These are phyloP conservation scores for Phytophthora brassicae DNA, from an alignment of 352 stramenopile genomes.

Conservation along the genomic window DNA sequence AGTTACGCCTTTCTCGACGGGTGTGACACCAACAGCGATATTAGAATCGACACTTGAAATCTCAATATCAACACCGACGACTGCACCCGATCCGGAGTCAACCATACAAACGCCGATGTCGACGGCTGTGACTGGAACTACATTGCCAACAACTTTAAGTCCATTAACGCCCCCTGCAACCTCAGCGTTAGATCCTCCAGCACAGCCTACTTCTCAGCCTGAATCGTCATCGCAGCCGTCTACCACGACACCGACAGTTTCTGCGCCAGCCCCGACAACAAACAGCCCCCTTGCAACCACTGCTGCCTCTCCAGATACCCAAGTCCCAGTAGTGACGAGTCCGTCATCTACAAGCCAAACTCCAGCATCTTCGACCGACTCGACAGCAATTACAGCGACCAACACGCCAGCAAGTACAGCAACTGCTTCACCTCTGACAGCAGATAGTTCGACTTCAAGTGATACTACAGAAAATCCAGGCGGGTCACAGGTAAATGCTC, in stretches of 20 bases:
- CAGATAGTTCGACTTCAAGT: background rate
- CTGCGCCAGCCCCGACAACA: background rate
- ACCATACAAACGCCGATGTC: background rate
- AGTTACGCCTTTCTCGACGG: conserved; percentile 1
- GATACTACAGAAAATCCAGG: background rate
- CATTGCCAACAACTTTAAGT: conserved; percentile 3
- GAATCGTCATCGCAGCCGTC: background rate
- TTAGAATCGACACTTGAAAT: background rate
- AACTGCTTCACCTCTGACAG: background rate
- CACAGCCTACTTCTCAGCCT: background rate
- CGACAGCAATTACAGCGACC: conserved; percentile 5
- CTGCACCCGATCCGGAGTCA: background rate
- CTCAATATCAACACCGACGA: background rate
- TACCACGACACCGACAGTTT: background rate
- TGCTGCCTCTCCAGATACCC: conserved; percentile 10
- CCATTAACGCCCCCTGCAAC: conserved; percentile 1
- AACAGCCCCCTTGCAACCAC: conserved; percentile 3
- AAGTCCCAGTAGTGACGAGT: background rate
- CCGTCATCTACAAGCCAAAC: conserved; percentile 2
- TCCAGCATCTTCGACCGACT: background rate
- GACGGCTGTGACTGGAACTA: background rate
- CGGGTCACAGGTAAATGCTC: background rate
- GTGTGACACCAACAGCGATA: background rate
- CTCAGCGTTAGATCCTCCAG: background rate
- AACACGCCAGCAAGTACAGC: background rate